Percentiles rank a stretch among this genome's conserved stretches.
Evolutionary conservation across 352 stramenopile genomes (phyloP).

Genomic region (Paralagenidium karlingii): DNA sequence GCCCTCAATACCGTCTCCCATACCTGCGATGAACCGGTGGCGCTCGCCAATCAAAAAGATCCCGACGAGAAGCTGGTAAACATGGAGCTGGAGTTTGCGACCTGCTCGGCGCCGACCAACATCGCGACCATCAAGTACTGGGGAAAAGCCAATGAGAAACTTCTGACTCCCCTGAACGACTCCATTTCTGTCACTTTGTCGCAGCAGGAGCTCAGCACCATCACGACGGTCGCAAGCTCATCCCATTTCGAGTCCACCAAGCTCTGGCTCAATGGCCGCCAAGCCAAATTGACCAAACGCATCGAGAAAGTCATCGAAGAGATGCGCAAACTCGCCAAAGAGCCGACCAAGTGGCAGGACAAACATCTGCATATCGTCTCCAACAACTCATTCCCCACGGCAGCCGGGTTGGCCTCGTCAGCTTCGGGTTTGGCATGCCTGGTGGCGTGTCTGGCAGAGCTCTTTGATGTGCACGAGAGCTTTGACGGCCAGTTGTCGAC

Average conservation of each 20-base stretch:
- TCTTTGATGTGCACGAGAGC: constrained; percentile 80
- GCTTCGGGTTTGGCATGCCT: constrained; percentile 95
- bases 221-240: constrained; percentile 84
- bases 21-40: too few species aligned
- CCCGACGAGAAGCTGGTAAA: too few species aligned
- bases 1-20: too few species aligned
- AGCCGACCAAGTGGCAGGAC: constrained; percentile 2
- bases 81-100: constrained; percentile 70
- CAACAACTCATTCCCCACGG: constrained; percentile 98
- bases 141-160: constrained; percentile 87
- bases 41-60: too few species aligned
- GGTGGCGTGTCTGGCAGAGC: constrained; percentile 81
- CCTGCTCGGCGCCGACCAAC: constrained; percentile 92
- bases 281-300: constrained; percentile 72
- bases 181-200: constrained; percentile 95
- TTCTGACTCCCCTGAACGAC: constrained; percentile 96
- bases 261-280: constrained; percentile 94
- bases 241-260: constrained; percentile 69
- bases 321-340: constrained; percentile 36
- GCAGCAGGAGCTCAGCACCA: constrained; percentile 89
- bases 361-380: constrained; percentile 88
- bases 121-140: constrained; percentile 99
- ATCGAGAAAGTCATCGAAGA: constrained; percentile 61
- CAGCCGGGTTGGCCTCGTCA: constrained; percentile 94
- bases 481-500: constrained; percentile 85